Percentiles rank a stretch among this genome's conserved stretches.
These are phyloP conservation scores for Candida albicans DNA, from an alignment of 1,139 yeast species.

Conservation along the genomic window DNA sequence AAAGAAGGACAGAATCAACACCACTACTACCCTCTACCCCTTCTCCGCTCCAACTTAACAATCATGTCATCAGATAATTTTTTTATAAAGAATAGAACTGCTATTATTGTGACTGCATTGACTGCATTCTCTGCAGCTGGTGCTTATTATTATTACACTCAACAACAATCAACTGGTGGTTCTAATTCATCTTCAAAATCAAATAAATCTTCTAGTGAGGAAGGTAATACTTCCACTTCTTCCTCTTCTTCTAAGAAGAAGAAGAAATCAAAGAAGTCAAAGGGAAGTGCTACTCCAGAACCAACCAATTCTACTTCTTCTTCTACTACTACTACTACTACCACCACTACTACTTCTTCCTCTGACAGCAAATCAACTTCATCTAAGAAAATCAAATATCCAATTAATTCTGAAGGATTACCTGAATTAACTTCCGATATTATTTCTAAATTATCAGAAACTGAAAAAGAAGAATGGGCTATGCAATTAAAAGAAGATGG, in stretches of 20 bases:
- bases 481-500: conserved; percentile 86
- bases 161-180: conserved; percentile 23
- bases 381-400: conserved; percentile 31
- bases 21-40: not conserved
- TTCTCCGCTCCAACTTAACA: not conserved
- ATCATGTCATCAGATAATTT: conserved; percentile 26
- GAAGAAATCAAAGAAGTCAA: conserved; percentile 36
- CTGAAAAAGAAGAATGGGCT: conserved; percentile 69
- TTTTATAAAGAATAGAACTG: conserved; percentile 58
- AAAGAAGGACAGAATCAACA: no score
- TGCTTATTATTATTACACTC: conserved; percentile 54
- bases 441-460: conserved; percentile 47
- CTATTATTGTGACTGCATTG: conserved; percentile 57
- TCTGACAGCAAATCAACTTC: conserved; percentile 15
- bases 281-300: conserved; percentile 10
- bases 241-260: conserved; percentile 23
- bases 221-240: conserved; percentile 2
- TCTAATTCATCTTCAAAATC: conserved; percentile 1
- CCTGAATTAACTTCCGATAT: conserved; percentile 54
- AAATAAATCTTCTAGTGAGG: conserved; percentile 3
- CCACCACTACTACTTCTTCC: conserved; percentile 14
- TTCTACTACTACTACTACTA: conserved; percentile 13
- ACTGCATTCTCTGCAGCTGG: conserved; percentile 64
- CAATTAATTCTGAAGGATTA: conserved; percentile 53
- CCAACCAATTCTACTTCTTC: no score